Base-by-base conservation (phyloP, 1,284 basidiomycete genomes). In the Agroathelia rolfsii region DNA sequence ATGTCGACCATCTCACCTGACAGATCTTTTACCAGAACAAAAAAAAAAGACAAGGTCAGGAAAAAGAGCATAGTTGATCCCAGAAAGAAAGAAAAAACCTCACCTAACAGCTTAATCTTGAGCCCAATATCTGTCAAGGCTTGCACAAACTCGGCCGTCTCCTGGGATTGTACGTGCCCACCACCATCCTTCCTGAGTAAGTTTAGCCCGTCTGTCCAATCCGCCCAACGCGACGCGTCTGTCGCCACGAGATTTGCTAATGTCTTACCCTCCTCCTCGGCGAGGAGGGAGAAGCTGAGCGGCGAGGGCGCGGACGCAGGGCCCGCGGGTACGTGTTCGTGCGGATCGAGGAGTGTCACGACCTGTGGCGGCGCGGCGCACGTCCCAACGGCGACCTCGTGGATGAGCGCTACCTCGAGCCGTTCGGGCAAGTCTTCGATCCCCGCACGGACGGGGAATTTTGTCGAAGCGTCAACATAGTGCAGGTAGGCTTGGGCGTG, bases 201-300 rank as follows among this genome's bases (percentile, higher is more conserved):
- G 47, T 89, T 87, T 51, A 97, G 58, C 2, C 92, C 93, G 53
- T 97, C 93, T 1, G 87, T 87, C 93, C 93, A 97, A 58, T 97
- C 93, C 14, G 88, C 85, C 72, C 87, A 90, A 28, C 86, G 69
- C 12, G 82, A 78, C 33, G 76, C 69, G 53, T 93, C 86, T 6
- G 85, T 74, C 2, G 90, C 88, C 45, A 92, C 82, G 42, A 87
- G 72, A 52, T 95, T 88, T 4, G 88, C 83, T 35, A 94, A 55
- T 12, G 82, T 81, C n/a, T n/a, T n/a, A 10, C 75, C 71, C 47
- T 86, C 82, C 38, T 72, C 72, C 18, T 80, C 66, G 36, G 69
- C 80, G 32, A 85, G 53, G 37, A 92, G 56, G 4, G 85, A 88
- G 55, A 90, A 92, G 2, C 82, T 86, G 15, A 88, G 61, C 2